A percentile compares a stretch with the other conserved stretches of the same genome.
phyloP scores from a whole-genome alignment of 1,284 basidiomycete genomes.

The Papiliotrema flavescens region DNA sequence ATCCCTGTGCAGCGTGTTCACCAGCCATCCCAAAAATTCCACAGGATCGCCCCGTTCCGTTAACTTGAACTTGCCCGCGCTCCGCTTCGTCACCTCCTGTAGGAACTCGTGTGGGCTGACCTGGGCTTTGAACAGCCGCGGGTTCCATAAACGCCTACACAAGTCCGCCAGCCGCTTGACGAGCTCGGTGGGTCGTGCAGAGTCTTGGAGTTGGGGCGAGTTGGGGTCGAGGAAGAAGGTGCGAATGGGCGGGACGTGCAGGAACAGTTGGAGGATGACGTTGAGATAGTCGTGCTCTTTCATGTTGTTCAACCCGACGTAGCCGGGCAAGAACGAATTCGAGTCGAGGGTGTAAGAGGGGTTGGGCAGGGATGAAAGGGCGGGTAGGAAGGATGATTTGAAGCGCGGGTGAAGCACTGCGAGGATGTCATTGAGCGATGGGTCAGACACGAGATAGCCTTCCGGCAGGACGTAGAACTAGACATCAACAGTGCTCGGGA shows the following conservation, averaged over 20 bases:
- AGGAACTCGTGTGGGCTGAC: conserved; percentile 97
- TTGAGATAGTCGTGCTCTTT: conserved; percentile 97
- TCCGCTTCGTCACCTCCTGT: conserved; percentile 88
- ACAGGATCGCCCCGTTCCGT: conserved; percentile 94
- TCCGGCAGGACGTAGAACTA: conserved; percentile 98
- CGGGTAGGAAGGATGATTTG: conserved; percentile 51
- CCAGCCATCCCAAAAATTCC: conserved; percentile 92
- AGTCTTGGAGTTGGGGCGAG: conserved; percentile 47
- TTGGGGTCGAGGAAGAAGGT: conserved; percentile 77
- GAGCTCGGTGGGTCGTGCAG: conserved; percentile 60
- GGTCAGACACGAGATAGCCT: conserved; percentile 91
- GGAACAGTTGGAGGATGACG: conserved; percentile 87
- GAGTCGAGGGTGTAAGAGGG: conserved; percentile 75
- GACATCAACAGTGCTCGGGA: neutral
- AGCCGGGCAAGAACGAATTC: conserved; percentile 84
- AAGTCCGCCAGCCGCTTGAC: conserved; percentile 79
- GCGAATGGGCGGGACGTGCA: conserved; percentile 85
- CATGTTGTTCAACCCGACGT: conserved; percentile 96
- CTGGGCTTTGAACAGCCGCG: conserved; percentile 91
- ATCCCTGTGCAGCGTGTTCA: conserved; percentile 90
- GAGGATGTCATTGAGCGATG: conserved; percentile 90
- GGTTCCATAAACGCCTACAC: conserved; percentile 93
- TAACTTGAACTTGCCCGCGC: conserved; percentile 81
- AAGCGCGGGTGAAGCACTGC: conserved; percentile 86
- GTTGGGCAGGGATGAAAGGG: conserved; percentile 56